Evolutionary conservation across 768 basidiomycete genomes (phyloP), one percentile per base, ranked within the genome.

Genomic region (Leccinum broughii): DNA sequence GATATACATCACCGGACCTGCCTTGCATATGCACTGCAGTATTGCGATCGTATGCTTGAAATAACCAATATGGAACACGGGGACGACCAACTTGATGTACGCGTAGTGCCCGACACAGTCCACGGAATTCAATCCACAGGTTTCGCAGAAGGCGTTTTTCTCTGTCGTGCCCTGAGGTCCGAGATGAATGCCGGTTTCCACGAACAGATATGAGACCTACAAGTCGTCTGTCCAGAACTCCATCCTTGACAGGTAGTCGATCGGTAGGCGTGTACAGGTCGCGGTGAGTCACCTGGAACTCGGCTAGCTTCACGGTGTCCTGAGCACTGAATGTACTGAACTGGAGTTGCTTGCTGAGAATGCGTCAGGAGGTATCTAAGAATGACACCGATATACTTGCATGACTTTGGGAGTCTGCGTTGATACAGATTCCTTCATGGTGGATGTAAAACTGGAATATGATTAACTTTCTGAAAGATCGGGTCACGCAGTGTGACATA

Each of bases 51-150:
- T 93, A 66, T 98, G 95, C 72, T 95, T 92, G 80, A 99, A 98
- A 76, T 93, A 99, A 7, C 97, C 97, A 58, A 98, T 93, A 72
- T 99, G 97, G 74, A 98, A 99, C 20, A 98, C 95, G 0, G 97
- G 97, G 20, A 99, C 87, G 34, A 90, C 87, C 48, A 99, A 83
- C 75, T 97, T 98, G 78, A 99, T 98, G 77, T 98, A 98, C 5
- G 95, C 95, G 72, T 97, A 98, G 75, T 99, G 97, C 1, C 97
- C 97, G 24, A 97, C 95, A 71, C 97, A 99, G 62, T 97, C 93
- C 3, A 94, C 91, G 30, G 93, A 88, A 17, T 85, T 87, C 63
- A 94, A 85, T 8, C 93, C 93, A 69, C 97, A 99, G 0, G 97
- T 99, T 75, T 95, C 92, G 76, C 97, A 99, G 70, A 88, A 90